These are phyloP conservation scores for Eucalyptus erythrocorys DNA, from an alignment of 345 rosid species.

Conservation along the genomic window DNA sequence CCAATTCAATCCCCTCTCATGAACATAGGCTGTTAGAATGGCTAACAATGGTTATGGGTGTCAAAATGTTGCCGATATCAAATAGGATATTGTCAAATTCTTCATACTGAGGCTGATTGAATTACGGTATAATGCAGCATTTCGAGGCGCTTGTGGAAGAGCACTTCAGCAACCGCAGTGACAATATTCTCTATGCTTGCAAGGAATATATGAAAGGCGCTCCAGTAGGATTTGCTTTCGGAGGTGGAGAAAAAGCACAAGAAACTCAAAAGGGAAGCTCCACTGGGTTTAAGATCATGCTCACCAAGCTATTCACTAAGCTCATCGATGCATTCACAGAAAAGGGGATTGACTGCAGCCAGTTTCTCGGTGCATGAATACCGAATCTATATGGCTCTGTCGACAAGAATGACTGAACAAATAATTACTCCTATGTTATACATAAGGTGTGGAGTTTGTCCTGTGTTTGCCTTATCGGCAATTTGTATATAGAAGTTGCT, in stretches of 20 bases:
- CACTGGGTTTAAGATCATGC: slow-evolving; percentile 95
- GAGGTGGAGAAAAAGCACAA: not conserved
- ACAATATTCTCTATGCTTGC: slow-evolving; percentile 43
- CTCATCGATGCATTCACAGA: slow-evolving; percentile 62
- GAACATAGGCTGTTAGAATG: not conserved
- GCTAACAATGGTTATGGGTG: not conserved
- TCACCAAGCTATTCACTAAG: slow-evolving; percentile 66
- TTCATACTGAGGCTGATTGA: not conserved
- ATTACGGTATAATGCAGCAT: slow-evolving; percentile 32
- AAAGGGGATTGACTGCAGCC: slow-evolving; percentile 58
- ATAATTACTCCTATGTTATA: not conserved
- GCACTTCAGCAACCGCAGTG: slow-evolving; percentile 38
- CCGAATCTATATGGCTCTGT: not conserved
- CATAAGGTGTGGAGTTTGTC: not conserved
- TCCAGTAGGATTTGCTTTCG: slow-evolving; percentile 36
- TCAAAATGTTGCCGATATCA: not conserved
- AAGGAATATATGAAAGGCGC: slow-evolving; percentile 71
- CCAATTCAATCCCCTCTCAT: not conserved
- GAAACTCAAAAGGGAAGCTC: slow-evolving; percentile 40
- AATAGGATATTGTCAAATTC: not conserved
- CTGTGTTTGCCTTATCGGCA: not conserved
- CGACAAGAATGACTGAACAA: not conserved
- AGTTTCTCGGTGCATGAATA: not conserved
- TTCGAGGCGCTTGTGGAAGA: slow-evolving; percentile 70
- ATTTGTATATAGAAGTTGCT: not conserved